phyloP scores from a whole-genome alignment of 2,329 filamentous ascomycete genomes.

The Botrytis sinoallii region DNA sequence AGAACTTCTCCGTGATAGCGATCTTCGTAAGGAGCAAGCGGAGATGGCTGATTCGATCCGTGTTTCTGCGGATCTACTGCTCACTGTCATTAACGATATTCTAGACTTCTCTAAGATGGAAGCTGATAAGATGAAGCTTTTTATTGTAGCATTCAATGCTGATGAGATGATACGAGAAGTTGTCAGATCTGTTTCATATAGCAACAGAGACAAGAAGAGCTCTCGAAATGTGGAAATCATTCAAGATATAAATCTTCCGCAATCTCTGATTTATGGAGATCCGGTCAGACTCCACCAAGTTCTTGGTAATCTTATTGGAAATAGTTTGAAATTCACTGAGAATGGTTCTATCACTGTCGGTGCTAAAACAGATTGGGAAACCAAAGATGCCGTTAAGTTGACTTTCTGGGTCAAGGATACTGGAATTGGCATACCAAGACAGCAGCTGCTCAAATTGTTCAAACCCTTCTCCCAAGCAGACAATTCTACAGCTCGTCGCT shows the following conservation, averaged over 20 bases:
- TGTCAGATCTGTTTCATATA: conserved; percentile 63
- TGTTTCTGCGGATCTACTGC: conserved; percentile 77
- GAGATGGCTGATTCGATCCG: conserved; percentile 88
- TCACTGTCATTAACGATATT: conserved; percentile 95
- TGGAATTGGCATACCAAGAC: conserved; percentile 82
- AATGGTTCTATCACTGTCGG: conserved; percentile 81
- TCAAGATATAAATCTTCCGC: conserved; percentile 67
- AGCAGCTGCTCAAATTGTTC: conserved; percentile 82
- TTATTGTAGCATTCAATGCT: conserved; percentile 66
- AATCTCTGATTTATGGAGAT: conserved; percentile 66
- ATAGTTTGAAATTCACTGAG: conserved; percentile 92
- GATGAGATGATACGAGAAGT: conserved; percentile 65
- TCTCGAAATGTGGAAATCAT: conserved; percentile 62
- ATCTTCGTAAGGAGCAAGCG: conserved; percentile 70
- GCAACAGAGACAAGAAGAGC: conserved; percentile 60
- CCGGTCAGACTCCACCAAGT: conserved; percentile 66
- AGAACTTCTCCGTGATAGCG: conserved; percentile 75
- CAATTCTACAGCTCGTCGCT: conserved; percentile 83
- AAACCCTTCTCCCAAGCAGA: conserved; percentile 92
- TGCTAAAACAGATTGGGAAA: conserved; percentile 69
- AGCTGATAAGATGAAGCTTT: conserved; percentile 80
- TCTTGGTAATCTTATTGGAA: conserved; percentile 80
- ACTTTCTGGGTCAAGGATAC: conserved; percentile 88
- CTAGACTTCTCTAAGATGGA: conserved; percentile 94
- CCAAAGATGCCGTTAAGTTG: conserved; percentile 65